Percentiles rank a stretch among this genome's conserved stretches.
phyloP scores from a whole-genome alignment of 768 basidiomycete genomes.

The Inosperma sp. region DNA sequence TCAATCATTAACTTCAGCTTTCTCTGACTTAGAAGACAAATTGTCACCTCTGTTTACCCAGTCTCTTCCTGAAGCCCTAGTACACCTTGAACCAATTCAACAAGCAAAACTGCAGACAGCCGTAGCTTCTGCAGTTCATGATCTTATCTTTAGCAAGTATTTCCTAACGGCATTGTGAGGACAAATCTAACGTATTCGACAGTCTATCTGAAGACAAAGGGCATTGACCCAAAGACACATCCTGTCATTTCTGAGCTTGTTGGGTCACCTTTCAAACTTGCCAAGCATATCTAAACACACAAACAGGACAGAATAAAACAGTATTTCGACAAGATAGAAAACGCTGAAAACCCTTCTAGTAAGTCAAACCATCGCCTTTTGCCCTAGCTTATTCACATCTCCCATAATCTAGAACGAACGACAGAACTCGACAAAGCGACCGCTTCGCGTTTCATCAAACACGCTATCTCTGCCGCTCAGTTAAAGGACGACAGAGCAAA shows the following conservation, averaged over 20 bases:
- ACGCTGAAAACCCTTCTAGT: slow-evolving; percentile 68
- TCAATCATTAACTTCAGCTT: slow-evolving; percentile 46
- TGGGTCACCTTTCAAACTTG: slow-evolving; percentile 15
- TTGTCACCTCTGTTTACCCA: slow-evolving; percentile 66
- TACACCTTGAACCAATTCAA: slow-evolving; percentile 64
- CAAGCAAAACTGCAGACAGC: slow-evolving; percentile 78
- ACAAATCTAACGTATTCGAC: slow-evolving; percentile 5
- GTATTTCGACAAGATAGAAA: slow-evolving; percentile 80
- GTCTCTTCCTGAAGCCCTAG: slow-evolving; percentile 60
- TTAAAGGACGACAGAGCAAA: not conserved
- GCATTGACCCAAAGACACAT: slow-evolving; percentile 76
- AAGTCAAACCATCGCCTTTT: slow-evolving; percentile 19
- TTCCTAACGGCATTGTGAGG: not conserved
- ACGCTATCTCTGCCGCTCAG: slow-evolving; percentile 64
- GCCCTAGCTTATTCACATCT: slow-evolving; percentile 6
- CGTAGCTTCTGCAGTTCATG: slow-evolving; percentile 79
- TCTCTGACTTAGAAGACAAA: slow-evolving; percentile 63
- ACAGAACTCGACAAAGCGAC: slow-evolving; percentile 70
- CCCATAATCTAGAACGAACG: slow-evolving; percentile 29
- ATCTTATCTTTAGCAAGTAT: slow-evolving; percentile 75
- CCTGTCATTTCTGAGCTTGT: slow-evolving; percentile 72
- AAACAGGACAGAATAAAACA: slow-evolving; percentile 67
- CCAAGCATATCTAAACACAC: not conserved
- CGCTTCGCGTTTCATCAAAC: slow-evolving; percentile 78
- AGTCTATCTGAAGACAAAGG: slow-evolving; percentile 81